Evolutionary conservation across 2,329 filamentous ascomycete genomes (phyloP).

Genomic region (Talaromyces sp.): DNA sequence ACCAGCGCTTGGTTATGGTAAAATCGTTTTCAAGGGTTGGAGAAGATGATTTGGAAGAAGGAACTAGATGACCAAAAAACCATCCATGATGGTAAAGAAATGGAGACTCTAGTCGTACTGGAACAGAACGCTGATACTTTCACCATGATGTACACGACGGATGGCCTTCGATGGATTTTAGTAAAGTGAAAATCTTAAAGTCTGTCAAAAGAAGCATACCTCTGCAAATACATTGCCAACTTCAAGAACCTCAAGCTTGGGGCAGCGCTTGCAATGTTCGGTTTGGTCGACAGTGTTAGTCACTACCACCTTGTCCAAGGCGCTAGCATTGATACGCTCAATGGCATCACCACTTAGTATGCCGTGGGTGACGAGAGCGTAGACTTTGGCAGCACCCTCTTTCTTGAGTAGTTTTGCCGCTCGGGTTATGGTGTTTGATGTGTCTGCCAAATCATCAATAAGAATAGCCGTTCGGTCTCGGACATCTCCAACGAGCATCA

Average conservation of each 20-base stretch:
- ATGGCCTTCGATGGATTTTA: slow-evolving; percentile 59
- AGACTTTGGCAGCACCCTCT: slow-evolving; percentile 82
- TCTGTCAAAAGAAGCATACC: slow-evolving; percentile 44
- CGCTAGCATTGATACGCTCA: slow-evolving; percentile 85
- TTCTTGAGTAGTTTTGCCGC: slow-evolving; percentile 96
- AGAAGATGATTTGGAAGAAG: background rate
- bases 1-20: slow-evolving; percentile 20
- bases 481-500: slow-evolving; percentile 93
- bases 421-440: slow-evolving; percentile 92
- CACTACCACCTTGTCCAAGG: slow-evolving; percentile 87
- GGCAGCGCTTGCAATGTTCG: slow-evolving; percentile 71
- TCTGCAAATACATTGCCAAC: slow-evolving; percentile 87
- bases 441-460: slow-evolving; percentile 91
- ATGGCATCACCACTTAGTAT: slow-evolving; percentile 95
- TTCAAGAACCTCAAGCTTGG: slow-evolving; percentile 88
- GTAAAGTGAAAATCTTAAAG: slow-evolving; percentile 20
- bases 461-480: slow-evolving; percentile 77
- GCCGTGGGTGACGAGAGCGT: slow-evolving; percentile 89
- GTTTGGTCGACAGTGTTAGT: slow-evolving; percentile 92
- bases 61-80: background rate
- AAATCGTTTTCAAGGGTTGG: background rate
- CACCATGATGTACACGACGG: slow-evolving; percentile 91
- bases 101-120: slow-evolving; percentile 61
- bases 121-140: slow-evolving; percentile 95
- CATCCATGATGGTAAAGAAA: background rate